Evolutionary conservation across 106 monocot genomes (phyloP), one percentile per base, ranked within the genome.

Genomic region (Narthecium ossifragum): DNA sequence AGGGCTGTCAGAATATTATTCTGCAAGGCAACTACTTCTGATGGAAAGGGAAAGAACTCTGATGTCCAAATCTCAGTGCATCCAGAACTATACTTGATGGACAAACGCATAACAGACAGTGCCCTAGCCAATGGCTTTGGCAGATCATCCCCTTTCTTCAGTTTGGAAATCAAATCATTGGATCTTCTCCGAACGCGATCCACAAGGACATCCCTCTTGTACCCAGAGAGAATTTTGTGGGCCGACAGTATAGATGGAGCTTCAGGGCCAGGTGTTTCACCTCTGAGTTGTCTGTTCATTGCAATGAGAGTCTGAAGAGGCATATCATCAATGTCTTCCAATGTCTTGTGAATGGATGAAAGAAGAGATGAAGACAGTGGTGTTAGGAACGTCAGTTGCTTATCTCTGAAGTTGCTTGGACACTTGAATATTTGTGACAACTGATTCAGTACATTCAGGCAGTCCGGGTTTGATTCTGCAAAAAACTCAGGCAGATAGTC

Each of bases 41-140:
- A 63, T 46, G 72, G 56, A 63, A 90, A 90, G 8, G 73, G 81
- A 48, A 63, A 84, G 26, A 86, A 84, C 13, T 79, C 81, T 18
- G 67, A 61, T 32, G 58, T 66, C 3, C 15, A 26, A 22, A 78
- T 63, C 21, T 75, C 62, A 26, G 57, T 18, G 46, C 29, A 30
- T 45, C 68, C 63, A 25, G 54, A 68, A 37, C 41, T 68, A 14
- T 58, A 40, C 57, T 84, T 80, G 27, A 68, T 46, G 58, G 72
- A 76, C 13, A 96, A 66, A 62, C 46, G 48, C 12, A 87, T 43
- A 20, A 90, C 49, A 32, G 90, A 86, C 57, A 90, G 37, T 51
- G 83, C 90, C 66, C 87, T 96, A 26, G 75, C 72, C 36, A 96
- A 76, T 41, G 63, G 59, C 57, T 65, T 31, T 3, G 86, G 86